phyloP scores from a whole-genome alignment of 2,329 filamentous ascomycete genomes.

The Sphaerulina musiva region DNA sequence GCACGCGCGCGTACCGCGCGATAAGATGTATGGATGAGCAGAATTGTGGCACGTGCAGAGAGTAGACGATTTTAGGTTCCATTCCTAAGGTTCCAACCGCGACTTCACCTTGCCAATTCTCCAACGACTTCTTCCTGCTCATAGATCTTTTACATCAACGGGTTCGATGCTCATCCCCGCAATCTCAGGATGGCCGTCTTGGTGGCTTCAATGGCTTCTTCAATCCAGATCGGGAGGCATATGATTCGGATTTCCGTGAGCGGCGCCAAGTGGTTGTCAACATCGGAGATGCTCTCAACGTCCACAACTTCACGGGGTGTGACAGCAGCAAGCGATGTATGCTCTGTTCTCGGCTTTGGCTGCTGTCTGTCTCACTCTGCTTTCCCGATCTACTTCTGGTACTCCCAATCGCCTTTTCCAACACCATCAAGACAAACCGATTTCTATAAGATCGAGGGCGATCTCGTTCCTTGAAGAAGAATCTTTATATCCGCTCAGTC shows the following conservation, averaged over 20 bases:
- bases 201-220: background rate
- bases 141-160: background rate
- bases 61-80: too few species aligned
- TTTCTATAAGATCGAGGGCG: background rate
- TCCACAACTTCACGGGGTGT: too few species aligned
- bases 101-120: background rate
- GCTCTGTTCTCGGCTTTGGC: too few species aligned
- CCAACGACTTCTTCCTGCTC: background rate
- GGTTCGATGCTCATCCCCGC: background rate
- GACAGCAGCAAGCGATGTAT: too few species aligned
- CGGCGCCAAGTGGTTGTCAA: background rate
- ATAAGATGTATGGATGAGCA: too few species aligned
- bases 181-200: background rate
- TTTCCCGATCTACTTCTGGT: too few species aligned
- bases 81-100: background rate
- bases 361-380: too few species aligned
- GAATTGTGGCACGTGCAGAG: too few species aligned
- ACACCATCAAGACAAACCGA: too few species aligned
- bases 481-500: background rate
- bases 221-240: background rate
- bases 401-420: too few species aligned
- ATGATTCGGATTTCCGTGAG: background rate
- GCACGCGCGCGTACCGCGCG: too few species aligned
- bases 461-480: background rate
- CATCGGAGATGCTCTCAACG: background rate